Conservation (phyloP, 2,329 filamentous ascomycete species). For the Microdochium trichocladiopsis region DNA sequence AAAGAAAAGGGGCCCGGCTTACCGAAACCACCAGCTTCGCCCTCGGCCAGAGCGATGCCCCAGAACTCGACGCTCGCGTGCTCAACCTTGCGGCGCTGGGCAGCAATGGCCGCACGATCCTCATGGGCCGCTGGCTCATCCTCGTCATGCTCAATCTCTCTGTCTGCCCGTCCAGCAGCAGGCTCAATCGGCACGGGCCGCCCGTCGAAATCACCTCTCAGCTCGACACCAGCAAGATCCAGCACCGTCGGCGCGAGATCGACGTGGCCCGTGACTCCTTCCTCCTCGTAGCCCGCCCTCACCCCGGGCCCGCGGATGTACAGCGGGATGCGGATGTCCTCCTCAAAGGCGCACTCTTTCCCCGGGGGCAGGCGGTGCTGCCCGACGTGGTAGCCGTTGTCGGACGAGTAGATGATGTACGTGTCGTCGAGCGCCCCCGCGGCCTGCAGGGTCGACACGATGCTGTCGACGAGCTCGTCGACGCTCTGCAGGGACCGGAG, state of each 20-base stretch:
- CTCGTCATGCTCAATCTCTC: constrained; percentile 15
- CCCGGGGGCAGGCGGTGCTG: constrained; percentile 38
- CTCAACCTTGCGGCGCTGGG: constrained; percentile 19
- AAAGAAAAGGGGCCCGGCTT: constrained; percentile 5
- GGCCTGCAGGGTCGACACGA: not conserved
- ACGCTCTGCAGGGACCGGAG: constrained; percentile 5
- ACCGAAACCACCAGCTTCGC: constrained; percentile 17
- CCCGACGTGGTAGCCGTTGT: constrained; percentile 41
- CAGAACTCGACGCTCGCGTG: constrained; percentile 37
- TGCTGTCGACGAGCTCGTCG: not conserved
- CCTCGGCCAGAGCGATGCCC: constrained; percentile 15
- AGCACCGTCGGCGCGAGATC: constrained; percentile 39
- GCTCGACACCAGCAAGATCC: constrained; percentile 12
- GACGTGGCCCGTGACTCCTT: constrained; percentile 33
- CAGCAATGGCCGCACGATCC: constrained; percentile 2
- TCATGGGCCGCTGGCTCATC: constrained; percentile 2
- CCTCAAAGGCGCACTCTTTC: constrained; percentile 36
- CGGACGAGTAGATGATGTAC: constrained; percentile 38
- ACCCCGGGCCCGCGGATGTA: constrained; percentile 37
- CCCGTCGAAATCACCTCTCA: constrained; percentile 7
- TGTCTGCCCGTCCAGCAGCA: constrained; percentile 28
- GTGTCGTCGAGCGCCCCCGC: not conserved
- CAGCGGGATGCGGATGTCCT: constrained; percentile 38
- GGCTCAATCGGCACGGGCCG: constrained; percentile 8
- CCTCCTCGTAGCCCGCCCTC: constrained; percentile 18